Base-by-base conservation (phyloP, 192 early-diverging fungal genomes). In the Funneliformis geosporum region DNA sequence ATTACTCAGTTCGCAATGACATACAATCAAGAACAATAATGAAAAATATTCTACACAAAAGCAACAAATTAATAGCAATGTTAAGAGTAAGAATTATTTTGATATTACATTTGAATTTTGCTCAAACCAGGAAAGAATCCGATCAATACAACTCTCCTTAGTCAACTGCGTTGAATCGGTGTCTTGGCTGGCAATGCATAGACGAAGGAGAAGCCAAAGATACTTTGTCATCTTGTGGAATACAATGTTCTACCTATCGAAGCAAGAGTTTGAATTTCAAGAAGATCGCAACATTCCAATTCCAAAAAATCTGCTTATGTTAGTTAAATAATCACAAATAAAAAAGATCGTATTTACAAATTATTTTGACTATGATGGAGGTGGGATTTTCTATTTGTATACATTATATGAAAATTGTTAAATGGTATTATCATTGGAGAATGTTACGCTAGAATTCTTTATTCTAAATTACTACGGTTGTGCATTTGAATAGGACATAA, bases 391-490 rank as follows among this genome's bases (percentile, higher is more conserved):
- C 33, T 33, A 33, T n/a, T 33, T 33, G 2, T 33, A 2, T 33
- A n/a, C n/a, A n/a, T n/a, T n/a, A n/a, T n/a, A n/a, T n/a, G n/a
- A n/a, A n/a, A n/a, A n/a, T n/a, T n/a, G n/a, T n/a, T n/a, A n/a
- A n/a, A n/a, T n/a, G 59, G 61, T 75, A 61, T 75, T 43, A 75
- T 75, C 74, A 75, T 75, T 28, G 33, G 74, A 39, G 61, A 75
- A 62, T 60, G 28, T 75, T 75, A 75, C 39, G 18, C 8, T 28
- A 59, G 74, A 62, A 62, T 75, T 55, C 74, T 75, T 75, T 75
- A n/a, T 75, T 61, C 6, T 75, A 59, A 59, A 75, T 75, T 75
- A 60, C 42, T 75, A 62, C 39, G 28, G 74, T 38, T 59, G 59
- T 21, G 25, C 61, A 18, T 75, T 75, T 75, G n/a, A n/a, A n/a